Conservation (phyloP, 2,329 filamentous ascomycete genomes). For the Colletotrichum cordylinicola region DNA sequence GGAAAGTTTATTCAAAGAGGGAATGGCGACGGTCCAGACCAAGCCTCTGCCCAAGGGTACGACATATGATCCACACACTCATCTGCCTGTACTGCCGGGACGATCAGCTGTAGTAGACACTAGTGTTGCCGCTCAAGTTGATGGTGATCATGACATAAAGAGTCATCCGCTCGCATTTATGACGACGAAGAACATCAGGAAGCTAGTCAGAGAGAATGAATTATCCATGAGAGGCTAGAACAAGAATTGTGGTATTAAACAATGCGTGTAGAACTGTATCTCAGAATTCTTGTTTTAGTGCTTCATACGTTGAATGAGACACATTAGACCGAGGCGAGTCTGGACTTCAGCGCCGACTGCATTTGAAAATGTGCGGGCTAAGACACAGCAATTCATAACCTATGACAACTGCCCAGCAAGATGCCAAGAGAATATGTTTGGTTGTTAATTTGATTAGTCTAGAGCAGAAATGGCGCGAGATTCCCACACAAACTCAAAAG, state of each 20-base stretch:
- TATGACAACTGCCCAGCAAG: too few relatives aligned
- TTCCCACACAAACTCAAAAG: too few relatives aligned
- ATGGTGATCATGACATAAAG: neutral
- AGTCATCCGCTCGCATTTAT: neutral
- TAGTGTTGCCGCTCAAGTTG: neutral
- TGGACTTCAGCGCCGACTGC: too few relatives aligned
- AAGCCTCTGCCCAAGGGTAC: neutral
- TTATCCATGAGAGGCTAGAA: neutral
- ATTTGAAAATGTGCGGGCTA: too few relatives aligned
- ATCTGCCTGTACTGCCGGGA: neutral
- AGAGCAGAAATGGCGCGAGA: too few relatives aligned
- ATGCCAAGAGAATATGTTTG: too few relatives aligned
- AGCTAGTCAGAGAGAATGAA: neutral
- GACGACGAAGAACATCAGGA: neutral
- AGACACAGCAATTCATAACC: too few relatives aligned
- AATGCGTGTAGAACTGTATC: accelerated
- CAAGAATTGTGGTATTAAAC: accelerated
- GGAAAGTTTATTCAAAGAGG: neutral
- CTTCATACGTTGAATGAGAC: too few relatives aligned
- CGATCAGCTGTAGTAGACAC: neutral
- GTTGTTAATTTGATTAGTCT: too few relatives aligned
- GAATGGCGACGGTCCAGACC: neutral
- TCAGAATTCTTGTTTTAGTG: too few relatives aligned
- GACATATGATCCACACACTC: neutral
- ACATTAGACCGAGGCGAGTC: too few relatives aligned